phyloP scores from a whole-genome alignment of 2,329 filamentous ascomycete genomes.

The Diaporthe citriasiana region DNA sequence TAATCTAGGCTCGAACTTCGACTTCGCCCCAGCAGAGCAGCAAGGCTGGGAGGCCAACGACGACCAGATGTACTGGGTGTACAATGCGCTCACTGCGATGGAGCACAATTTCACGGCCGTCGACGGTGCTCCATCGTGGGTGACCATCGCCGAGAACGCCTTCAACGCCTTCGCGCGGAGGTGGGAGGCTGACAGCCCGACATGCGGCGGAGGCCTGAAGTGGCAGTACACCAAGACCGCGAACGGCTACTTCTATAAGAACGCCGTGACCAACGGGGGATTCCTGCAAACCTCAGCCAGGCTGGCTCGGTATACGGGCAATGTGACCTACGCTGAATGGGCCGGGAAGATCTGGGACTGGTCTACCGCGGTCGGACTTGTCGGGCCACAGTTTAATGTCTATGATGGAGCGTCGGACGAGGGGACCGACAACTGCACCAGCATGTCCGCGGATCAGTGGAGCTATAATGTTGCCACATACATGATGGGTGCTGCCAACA shows the following conservation, averaged over 20 bases:
- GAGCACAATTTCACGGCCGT: slow-evolving; percentile 74
- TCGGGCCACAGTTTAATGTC: slow-evolving; percentile 59
- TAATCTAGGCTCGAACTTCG: slow-evolving; percentile 77
- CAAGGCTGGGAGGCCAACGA: slow-evolving; percentile 77
- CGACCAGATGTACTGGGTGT: slow-evolving; percentile 79
- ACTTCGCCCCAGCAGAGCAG: slow-evolving; percentile 82
- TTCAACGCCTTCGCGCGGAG: slow-evolving; percentile 81
- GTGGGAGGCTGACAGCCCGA: slow-evolving; percentile 75
- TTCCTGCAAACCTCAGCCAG: slow-evolving; percentile 67
- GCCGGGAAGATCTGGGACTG: slow-evolving; percentile 71
- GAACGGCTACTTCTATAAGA: slow-evolving; percentile 71
- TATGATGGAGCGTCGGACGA: slow-evolving; percentile 67
- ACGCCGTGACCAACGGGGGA: slow-evolving; percentile 62
- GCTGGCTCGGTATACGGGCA: slow-evolving; percentile 75
- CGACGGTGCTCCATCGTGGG: slow-evolving; percentile 69
- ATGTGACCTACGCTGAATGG: slow-evolving; percentile 73
- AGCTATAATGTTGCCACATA: slow-evolving; percentile 65
- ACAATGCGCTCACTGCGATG: slow-evolving; percentile 76
- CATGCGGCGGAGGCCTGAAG: slow-evolving; percentile 78
- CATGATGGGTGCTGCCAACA: slow-evolving; percentile 57
- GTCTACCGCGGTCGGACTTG: slow-evolving; percentile 60
- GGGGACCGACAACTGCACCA: slow-evolving; percentile 57
- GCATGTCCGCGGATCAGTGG: slow-evolving; percentile 62
- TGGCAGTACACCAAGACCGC: slow-evolving; percentile 89
- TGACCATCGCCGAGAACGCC: slow-evolving; percentile 80